Percentiles rank a stretch among this genome's conserved stretches.
These are phyloP conservation scores for Apiotrichum montevideense DNA, from an alignment of 1,284 basidiomycete species.

Conservation along the genomic window DNA sequence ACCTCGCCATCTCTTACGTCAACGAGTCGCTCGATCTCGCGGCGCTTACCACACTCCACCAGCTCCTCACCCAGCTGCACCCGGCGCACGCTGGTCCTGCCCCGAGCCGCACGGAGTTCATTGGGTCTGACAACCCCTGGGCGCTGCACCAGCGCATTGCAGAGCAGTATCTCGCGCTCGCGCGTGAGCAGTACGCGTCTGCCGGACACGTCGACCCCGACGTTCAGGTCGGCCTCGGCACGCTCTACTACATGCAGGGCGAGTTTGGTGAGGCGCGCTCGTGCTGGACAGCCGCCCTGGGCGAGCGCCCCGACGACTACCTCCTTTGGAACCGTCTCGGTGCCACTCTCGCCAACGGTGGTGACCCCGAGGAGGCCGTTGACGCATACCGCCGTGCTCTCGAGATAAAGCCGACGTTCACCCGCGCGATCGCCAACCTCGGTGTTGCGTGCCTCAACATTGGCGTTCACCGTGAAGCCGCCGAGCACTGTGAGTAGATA, in stretches of 20 bases:
- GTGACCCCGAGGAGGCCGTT: constrained; percentile 89
- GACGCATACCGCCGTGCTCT: constrained; percentile 91
- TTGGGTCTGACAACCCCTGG: constrained; percentile 62
- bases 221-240: constrained; percentile 87
- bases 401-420: constrained; percentile 90
- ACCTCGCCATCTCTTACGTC: constrained; percentile 92
- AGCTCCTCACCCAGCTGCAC: constrained; percentile 75
- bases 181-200: constrained; percentile 65
- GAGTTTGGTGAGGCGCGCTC: constrained; percentile 56
- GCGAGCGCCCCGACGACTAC: constrained; percentile 77
- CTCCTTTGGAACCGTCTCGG: constrained; percentile 94
- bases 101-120: constrained; percentile 24
- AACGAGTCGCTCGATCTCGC: constrained; percentile 91
- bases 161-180: constrained; percentile 76
- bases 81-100: constrained; percentile 54
- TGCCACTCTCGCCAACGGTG: constrained; percentile 91
- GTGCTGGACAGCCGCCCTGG: constrained; percentile 82
- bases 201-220: constrained; percentile 74
- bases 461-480: constrained; percentile 89
- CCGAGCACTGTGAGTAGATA: constrained; percentile 64
- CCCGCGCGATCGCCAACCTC: constrained; percentile 94
- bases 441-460: constrained; percentile 96
- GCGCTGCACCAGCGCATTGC: constrained; percentile 74
- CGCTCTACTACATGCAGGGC: constrained; percentile 75
- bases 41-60: constrained; percentile 78